Conservation (phyloP, 2,329 filamentous ascomycete species). For the Xylaria sp. region DNA sequence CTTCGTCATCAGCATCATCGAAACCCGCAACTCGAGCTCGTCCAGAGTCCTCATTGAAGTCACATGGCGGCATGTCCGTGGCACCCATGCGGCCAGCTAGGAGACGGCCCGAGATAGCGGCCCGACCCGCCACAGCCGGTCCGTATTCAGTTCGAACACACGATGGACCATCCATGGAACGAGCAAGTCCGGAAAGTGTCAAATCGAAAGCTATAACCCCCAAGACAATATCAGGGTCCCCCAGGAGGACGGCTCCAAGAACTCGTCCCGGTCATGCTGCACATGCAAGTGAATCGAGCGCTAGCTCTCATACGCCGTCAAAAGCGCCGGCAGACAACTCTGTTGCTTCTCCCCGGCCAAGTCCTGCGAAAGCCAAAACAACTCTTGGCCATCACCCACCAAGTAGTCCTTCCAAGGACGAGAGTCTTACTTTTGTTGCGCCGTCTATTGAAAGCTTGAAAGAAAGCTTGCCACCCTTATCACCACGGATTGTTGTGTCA, state of each 20-base stretch:
- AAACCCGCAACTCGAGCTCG: constrained; percentile 53
- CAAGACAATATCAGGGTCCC: constrained; percentile 63
- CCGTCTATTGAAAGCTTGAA: constrained; percentile 56
- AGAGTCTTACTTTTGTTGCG: constrained; percentile 62
- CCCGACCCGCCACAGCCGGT: constrained; percentile 71
- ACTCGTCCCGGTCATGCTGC: constrained; percentile 59
- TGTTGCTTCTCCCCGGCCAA: constrained; percentile 54
- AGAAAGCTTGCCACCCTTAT: constrained; percentile 39
- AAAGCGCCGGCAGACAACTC: constrained; percentile 48
- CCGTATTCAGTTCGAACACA: constrained; percentile 71
- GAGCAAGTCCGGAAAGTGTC: constrained; percentile 58
- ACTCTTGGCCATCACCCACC: constrained; percentile 34
- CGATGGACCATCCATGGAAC: constrained; percentile 54
- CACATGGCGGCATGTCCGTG: constrained; percentile 68
- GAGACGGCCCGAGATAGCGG: constrained; percentile 66
- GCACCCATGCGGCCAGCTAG: constrained; percentile 71
- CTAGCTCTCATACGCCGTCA: constrained; percentile 59
- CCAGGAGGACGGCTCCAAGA: constrained; percentile 60
- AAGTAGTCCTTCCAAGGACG: constrained; percentile 60
- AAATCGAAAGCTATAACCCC: constrained; percentile 61
- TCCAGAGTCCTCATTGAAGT: constrained; percentile 55
- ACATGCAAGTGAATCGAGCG: constrained; percentile 62
- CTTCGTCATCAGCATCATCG: constrained; percentile 43
- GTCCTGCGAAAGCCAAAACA: constrained; percentile 53
- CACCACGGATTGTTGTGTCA: constrained; percentile 45